phyloP scores from a whole-genome alignment of 2,329 filamentous ascomycete genomes.

The Corinectria fuckeliana region DNA sequence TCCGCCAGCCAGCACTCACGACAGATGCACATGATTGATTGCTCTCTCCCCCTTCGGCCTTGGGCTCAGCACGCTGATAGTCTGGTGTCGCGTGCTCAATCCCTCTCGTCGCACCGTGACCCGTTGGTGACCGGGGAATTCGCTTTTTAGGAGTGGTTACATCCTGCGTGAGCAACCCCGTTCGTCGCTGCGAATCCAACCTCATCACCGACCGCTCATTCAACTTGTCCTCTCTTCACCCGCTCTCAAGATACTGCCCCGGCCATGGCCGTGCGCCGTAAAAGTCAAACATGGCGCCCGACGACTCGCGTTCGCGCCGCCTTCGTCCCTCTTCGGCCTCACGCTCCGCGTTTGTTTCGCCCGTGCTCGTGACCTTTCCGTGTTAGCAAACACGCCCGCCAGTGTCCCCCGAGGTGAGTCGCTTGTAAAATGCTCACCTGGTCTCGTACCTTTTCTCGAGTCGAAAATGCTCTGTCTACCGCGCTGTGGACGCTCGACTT shows the following conservation, averaged over 20 bases:
- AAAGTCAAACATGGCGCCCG: conserved; percentile 10
- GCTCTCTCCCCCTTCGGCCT: too few relatives aligned
- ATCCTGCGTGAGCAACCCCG: too few relatives aligned
- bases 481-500: conserved; percentile 10
- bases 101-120: neutral
- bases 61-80: neutral
- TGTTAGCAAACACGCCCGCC: neutral
- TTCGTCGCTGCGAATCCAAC: neutral
- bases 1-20: too few relatives aligned
- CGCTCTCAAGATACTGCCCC: conserved; percentile 12
- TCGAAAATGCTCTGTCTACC: conserved; percentile 11
- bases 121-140: neutral
- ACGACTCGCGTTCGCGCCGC: conserved; percentile 5
- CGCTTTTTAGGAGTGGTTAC: neutral
- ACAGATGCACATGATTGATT: too few relatives aligned
- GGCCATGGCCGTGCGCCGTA: conserved; percentile 11
- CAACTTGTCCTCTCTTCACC: neutral
- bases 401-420: too few relatives aligned
- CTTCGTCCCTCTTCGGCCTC: conserved; percentile 16
- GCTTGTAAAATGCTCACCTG: conserved; percentile 1
- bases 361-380: neutral
- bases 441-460: conserved; percentile 8
- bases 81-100: neutral
- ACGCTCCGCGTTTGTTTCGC: neutral
- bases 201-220: too few relatives aligned